Evolutionary conservation across 2,329 filamentous ascomycete genomes (phyloP), one percentile per base, ranked within the genome.

Genomic region (Eutypa lata): DNA sequence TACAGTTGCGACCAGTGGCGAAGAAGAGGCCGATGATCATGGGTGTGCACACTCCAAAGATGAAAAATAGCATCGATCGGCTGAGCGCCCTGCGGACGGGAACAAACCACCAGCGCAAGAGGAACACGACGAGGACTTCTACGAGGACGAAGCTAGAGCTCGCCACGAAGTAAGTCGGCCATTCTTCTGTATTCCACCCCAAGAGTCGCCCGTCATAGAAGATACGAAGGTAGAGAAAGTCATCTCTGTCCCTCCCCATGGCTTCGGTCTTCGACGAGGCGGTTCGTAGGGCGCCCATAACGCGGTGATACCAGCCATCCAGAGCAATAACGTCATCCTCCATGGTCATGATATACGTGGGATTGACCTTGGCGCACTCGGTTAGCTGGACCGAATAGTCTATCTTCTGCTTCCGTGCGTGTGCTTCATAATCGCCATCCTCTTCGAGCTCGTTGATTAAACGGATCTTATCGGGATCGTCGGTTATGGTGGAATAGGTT

Each of bases 291-390:
- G 63, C 64, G 6, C 49, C 28, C 43, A 55, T 47, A 0, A 51
- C 53, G 19, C 64, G 55, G 24, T 61, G 61, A 26, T 52, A 57
- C 64, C 64, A 66, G 3, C 62, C 61, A 50, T 65, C 63, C n/a
- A 66, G 19, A 42, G 59, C 60, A 7, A 65, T 54, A 3, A 65
- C 64, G 33, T 66, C 64, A 37, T 67, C 64, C 28, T 67, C 64
- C 3, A 65, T 47, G 11, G 60, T 62, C 51, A 65, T 47, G 21
- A 55, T 63, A 46, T 65, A 61, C 1, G 50, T 42, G 2, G 63
- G 55, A 1, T 53, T 50, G 13, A 58, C 57, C 33, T 55, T 60
- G 38, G 43, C 54, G 44, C 62, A 65, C 28, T 60, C 63, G 21
- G 55, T 56, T 49, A 64, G 53, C 14, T 59, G 54, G n/a, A 63